These are phyloP conservation scores for Penicilliopsis zonata DNA, from an alignment of 495 filamentous ascomycete genomes.

Conservation along the genomic window DNA sequence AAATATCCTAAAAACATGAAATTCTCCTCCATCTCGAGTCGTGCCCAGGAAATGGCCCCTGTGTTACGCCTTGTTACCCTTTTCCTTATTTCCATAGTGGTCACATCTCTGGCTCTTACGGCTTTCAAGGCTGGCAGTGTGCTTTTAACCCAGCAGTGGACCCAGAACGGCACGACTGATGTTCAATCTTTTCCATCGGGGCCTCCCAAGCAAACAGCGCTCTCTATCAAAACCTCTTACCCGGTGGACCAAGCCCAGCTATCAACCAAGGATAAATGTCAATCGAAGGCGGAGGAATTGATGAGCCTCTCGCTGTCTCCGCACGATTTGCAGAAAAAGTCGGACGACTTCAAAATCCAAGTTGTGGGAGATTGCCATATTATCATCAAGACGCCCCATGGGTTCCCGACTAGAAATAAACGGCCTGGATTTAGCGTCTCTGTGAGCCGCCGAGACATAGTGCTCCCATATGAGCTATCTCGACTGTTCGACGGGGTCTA, in stretches of 20 bases:
- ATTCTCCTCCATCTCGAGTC: slow-evolving; percentile 14
- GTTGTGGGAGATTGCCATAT: slow-evolving; percentile 50
- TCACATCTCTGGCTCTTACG: slow-evolving; percentile 23
- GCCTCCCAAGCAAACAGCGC: slow-evolving; percentile 12
- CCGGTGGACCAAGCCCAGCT: slow-evolving; percentile 8
- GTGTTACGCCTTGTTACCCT: slow-evolving; percentile 28
- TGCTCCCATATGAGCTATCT: slow-evolving; percentile 37
- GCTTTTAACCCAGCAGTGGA: slow-evolving; percentile 14
- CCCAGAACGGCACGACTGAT: slow-evolving; percentile 14
- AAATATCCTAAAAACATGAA: slow-evolving; percentile 19
- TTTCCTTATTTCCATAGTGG: slow-evolving; percentile 25
- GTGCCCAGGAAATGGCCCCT: slow-evolving; percentile 25
- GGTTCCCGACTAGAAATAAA: slow-evolving; percentile 34
- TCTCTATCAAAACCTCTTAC: slow-evolving; percentile 12
- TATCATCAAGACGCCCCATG: slow-evolving; percentile 43
- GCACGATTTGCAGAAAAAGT: slow-evolving; percentile 2
- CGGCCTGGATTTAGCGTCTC: slow-evolving; percentile 38
- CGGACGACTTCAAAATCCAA: slow-evolving; percentile 45
- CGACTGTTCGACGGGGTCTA: slow-evolving; percentile 47
- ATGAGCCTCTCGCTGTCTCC: slow-evolving; percentile 9
- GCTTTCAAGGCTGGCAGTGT: slow-evolving; percentile 13
- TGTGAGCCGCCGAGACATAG: slow-evolving; percentile 29
- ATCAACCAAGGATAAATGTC: slow-evolving; percentile 4
- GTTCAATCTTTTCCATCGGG: slow-evolving; percentile 9
- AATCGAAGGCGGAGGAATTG: slow-evolving; percentile 10